phyloP scores from a whole-genome alignment of 108 stramenopile species.

The Conticribra weissflogii region DNA sequence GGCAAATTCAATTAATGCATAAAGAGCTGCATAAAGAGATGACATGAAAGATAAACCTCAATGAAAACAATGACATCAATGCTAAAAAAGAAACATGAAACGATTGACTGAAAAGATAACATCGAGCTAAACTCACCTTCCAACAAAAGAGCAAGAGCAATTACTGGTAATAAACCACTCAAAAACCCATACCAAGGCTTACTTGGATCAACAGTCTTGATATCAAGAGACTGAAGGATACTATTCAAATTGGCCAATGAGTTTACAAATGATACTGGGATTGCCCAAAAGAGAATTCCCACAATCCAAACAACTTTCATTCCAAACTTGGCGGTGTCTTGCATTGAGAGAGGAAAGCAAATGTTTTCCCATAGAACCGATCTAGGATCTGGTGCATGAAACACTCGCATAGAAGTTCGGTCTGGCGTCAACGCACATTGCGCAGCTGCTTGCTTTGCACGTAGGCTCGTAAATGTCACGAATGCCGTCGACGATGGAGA shows the following conservation, averaged over 20 bases:
- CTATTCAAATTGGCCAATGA: conserved; percentile 43
- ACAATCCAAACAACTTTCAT: conserved; percentile 22
- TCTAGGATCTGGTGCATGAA: conserved; percentile 37
- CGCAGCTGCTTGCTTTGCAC: conserved; percentile 22
- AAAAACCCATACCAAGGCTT: conserved; percentile 39
- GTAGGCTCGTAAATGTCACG: not conserved
- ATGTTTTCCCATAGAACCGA: conserved; percentile 52
- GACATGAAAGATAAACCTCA: not conserved
- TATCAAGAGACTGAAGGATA: conserved; percentile 7
- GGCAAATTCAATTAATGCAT: no score
- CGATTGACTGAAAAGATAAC: not conserved
- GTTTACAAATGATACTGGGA: conserved; percentile 46
- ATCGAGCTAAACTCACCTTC: conserved; percentile 30
- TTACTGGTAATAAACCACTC: conserved; percentile 50
- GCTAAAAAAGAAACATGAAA: not conserved
- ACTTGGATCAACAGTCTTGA: conserved; percentile 7
- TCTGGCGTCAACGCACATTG: conserved; percentile 26
- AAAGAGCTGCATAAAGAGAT: no score
- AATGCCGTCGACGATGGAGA: not conserved
- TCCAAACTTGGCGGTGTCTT: conserved; percentile 17
- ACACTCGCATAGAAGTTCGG: conserved; percentile 29
- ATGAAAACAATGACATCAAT: no score
- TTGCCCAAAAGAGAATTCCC: conserved; percentile 53
- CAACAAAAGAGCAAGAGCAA: conserved; percentile 44
- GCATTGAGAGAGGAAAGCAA: conserved; percentile 13